A percentile compares a stretch with the other conserved stretches of the same genome.
These are phyloP conservation scores for Vickermania spadyakhi DNA, from an alignment of 208 protist genomes.

Conservation along the genomic window DNA sequence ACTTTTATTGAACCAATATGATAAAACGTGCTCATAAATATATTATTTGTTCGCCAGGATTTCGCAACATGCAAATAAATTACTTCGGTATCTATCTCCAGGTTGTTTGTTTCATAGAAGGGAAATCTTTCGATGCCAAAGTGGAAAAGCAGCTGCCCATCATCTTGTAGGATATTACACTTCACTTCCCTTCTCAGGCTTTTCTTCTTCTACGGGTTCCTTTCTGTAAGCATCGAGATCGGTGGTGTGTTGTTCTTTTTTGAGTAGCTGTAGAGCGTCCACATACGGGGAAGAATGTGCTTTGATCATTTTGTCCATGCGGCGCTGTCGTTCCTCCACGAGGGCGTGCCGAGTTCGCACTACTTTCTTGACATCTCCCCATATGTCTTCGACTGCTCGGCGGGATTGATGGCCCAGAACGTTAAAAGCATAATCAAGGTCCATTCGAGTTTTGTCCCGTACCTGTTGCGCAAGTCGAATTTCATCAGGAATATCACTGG, in stretches of 20 bases:
- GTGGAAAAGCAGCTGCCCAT: no score
- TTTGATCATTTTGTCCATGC: constrained; percentile 20
- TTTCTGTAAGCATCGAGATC: constrained; percentile 34
- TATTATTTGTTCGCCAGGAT: no score
- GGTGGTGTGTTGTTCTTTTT: constrained; percentile 23
- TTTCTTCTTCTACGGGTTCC: no score
- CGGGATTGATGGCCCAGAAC: constrained; percentile 37
- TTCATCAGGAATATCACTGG: background rate
- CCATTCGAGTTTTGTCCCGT: background rate
- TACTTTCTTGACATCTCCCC: constrained; percentile 54
- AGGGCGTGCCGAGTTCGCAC: constrained; percentile 47
- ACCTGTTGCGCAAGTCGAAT: background rate
- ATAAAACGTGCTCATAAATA: no score
- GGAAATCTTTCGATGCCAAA: no score
- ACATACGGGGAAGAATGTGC: constrained; percentile 28
- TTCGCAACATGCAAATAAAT: no score
- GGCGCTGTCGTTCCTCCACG: constrained; percentile 30
- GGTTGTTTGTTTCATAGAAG: no score
- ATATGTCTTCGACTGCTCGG: constrained; percentile 37
- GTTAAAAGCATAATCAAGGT: constrained; percentile 6
- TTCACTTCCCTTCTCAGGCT: background rate
- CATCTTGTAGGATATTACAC: no score
- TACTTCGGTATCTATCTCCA: no score
- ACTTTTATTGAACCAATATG: no score
- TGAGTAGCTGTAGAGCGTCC: constrained; percentile 33